Base-by-base conservation (phyloP, 2,329 filamentous ascomycete genomes). In the Albifimbria verrucaria region DNA sequence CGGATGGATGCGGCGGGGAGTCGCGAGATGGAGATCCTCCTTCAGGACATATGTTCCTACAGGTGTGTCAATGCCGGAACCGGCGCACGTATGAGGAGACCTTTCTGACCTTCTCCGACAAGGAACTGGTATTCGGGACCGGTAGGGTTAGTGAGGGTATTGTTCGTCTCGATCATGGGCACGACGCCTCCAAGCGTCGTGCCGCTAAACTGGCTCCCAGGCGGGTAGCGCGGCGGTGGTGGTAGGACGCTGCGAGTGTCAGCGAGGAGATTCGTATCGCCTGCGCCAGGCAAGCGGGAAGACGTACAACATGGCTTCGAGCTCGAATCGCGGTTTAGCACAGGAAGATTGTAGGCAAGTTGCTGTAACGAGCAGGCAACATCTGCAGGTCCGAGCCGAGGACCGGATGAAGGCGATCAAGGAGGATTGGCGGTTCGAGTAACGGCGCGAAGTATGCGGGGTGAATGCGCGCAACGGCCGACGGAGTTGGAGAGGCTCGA, bases 1-100 rank as follows among this genome's bases (percentile, higher is more conserved):
- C 94, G 56, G 92, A 96, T 21, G 94, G 94, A 72, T 99, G 94
- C 15, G 92, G 92, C 57, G 93, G 93, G 94, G 94, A 28, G 92
- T 97, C 44, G 94, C 93, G 53, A 99, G 86, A 61, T 92, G 88
- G 24, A 99, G 77, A 68, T 96, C 90, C 72, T 99, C 93, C 69
- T 92, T 88, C 43, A 97, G 82, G 21, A 89, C 81, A 66, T 99
- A 99, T 56, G 90, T 93, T 65, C 92, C 91, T 94, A 62, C 50
- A 28, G 21, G 51, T 48, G 43, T 12, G 55, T 59, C 51, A 58
- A 52, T 36, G 48, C 59, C 66, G 59, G 55, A 42, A 36, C 28
- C 42, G 25, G 18, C 18, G 32, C 41, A 12, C 28, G 49, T 25
- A 17, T 21, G 53, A 39, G 32, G 12, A 6, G 12, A n/a, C 32